Conservation (phyloP, 306 rosid species). For the Crataegus laevigata region DNA sequence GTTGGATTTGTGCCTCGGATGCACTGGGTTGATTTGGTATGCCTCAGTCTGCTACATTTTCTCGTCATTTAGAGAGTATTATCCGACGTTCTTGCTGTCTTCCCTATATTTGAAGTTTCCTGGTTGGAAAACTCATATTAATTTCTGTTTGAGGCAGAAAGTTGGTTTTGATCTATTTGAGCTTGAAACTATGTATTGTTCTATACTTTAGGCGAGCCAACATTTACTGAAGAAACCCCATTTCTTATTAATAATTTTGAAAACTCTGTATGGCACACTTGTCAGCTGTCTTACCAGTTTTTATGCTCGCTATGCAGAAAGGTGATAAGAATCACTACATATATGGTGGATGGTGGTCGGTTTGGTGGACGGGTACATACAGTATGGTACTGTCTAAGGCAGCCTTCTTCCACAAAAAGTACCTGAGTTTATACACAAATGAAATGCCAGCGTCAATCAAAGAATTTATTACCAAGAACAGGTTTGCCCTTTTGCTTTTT, state of each 20-base stretch:
- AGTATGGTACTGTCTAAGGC: slow-evolving; percentile 98
- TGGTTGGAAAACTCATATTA: not conserved
- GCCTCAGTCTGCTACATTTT: not conserved
- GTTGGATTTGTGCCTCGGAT: slow-evolving; percentile 96
- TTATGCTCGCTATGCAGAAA: slow-evolving; percentile 38
- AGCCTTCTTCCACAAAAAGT: slow-evolving; percentile 91
- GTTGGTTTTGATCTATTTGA: not conserved
- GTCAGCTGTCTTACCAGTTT: not conserved
- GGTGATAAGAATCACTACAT: slow-evolving; percentile 31
- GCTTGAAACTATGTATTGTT: not conserved
- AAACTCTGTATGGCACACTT: not conserved
- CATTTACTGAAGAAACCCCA: not conserved
- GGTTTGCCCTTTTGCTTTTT: slow-evolving; percentile 31
- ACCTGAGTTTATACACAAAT: slow-evolving; percentile 61
- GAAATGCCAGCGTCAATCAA: slow-evolving; percentile 80
- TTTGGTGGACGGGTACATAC: slow-evolving; percentile 97
- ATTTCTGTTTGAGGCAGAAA: not conserved
- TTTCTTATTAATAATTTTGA: not conserved
- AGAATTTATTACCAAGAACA: slow-evolving; percentile 61
- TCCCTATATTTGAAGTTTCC: not conserved
- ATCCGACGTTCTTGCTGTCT: not conserved
- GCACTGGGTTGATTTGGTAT: slow-evolving; percentile 78
- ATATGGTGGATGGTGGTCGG: slow-evolving; percentile 99
- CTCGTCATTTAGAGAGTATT: not conserved
- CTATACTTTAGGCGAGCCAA: not conserved